Evolutionary conservation across 257 asterid genomes (phyloP), one percentile per base, ranked within the genome.

Genomic region (Leptodermis oblonga): DNA sequence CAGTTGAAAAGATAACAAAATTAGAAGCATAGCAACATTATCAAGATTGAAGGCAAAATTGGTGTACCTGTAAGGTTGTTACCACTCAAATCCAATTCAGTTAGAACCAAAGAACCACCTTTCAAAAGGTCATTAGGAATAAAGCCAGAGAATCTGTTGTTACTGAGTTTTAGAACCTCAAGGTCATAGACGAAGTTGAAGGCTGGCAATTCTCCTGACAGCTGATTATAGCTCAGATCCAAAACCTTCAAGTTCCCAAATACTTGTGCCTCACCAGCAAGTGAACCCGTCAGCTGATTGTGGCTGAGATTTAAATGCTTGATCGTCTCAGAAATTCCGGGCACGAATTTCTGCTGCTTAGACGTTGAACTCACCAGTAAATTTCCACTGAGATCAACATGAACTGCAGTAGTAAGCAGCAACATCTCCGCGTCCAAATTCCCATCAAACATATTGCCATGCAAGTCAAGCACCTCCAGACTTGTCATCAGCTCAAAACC

Each of bases 181-280:
- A 94, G 96, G 76, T 90, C 96, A 68, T 91, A 94, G 37, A 90
- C 92, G 36, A 90, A 94, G 72, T 73, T 86, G 75, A 94, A 94
- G 55, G 87, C 96, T 4, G 99, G 97, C 53, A 94, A 75, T 49
- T 89, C 99, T 42, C 97, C 99, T 22, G 92, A 85, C 5, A 94
- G 80, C 79, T 87, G 95, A 78, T 94, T 94, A 80, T 81, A 82
- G 84, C 99, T 94, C 85, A 94, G 86, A 89, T 94, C 99, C 83
- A 94, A 69, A 62, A 85, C 88, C 79, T 82, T 82, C 81, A 94
- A 80, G 82, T 82, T 87, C 71, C 87, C 92, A 62, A 94, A 89
- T 37, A 77, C 83, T 74, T 76, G 86, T 3, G 85, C 91, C 49
- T 66, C 92, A 22, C 92, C 82, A 20, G 87, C 86, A 62, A 94